A percentile compares a stretch with the other conserved stretches of the same genome.
phyloP scores from a whole-genome alignment of 163 green algal genomes.

The Scenedesmus sp. region DNA sequence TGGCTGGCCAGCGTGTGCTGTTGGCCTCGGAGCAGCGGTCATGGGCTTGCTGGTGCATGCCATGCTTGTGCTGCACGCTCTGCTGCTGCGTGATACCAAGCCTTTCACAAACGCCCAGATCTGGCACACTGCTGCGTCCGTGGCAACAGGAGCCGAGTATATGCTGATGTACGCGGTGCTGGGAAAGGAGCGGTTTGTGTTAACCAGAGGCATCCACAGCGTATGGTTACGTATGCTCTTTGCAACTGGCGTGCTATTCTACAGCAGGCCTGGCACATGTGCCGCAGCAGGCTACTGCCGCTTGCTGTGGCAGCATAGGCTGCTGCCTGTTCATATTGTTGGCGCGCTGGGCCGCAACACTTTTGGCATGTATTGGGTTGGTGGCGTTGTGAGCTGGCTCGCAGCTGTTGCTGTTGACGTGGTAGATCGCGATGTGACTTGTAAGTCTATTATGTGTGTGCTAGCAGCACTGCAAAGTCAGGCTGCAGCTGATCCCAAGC shows the following conservation, averaged over 20 bases:
- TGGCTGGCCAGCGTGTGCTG: constrained; percentile 2
- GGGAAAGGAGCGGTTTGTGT: not conserved
- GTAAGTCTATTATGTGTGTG: not conserved
- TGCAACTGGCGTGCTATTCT: not conserved
- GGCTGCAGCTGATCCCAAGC: not conserved
- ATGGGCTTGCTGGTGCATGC: not conserved
- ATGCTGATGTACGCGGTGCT: not conserved
- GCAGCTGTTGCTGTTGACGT: constrained; percentile 11
- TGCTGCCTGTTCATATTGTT: not conserved
- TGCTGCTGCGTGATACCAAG: not conserved
- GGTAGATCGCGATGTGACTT: not conserved
- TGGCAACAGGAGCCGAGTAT: not conserved
- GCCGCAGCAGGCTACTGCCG: not conserved
- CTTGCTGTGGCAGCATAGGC: not conserved
- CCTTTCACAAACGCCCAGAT: not conserved
- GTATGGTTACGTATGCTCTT: not conserved
- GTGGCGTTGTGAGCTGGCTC: not conserved
- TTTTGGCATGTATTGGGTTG: not conserved
- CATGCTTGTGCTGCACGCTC: not conserved
- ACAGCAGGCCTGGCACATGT: not conserved
- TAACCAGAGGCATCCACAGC: not conserved
- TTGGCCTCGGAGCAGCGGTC: not conserved
- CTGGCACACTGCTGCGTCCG: not conserved
- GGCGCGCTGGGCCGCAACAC: not conserved
- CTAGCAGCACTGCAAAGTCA: not conserved